Base-by-base conservation (phyloP, 2,329 filamentous ascomycete genomes). In the Neophaeococcomyces aloes region DNA sequence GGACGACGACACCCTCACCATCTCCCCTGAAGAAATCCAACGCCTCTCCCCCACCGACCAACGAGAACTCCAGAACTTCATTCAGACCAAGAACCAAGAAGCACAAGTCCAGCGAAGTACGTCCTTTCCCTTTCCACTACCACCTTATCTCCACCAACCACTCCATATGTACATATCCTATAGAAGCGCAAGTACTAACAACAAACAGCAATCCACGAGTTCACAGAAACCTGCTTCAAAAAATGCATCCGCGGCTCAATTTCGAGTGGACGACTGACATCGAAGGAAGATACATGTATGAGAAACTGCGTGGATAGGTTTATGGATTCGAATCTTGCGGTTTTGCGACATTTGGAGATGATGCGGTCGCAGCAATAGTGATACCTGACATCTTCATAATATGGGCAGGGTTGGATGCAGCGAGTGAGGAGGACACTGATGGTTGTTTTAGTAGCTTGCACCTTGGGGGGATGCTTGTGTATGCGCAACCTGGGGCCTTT, bases 261-360 rank as follows among this genome's bases (percentile, higher is more conserved):
- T 61, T 79, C 80, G 54, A 75, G 72, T 48, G 76, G 78, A 21
- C 76, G 78, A 57, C 70, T 98, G 53, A 86, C 93, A 54, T 76
- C 74, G 57, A 70, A 66, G 49, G 91, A 98, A 69, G 81, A 91
- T 68, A 67, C 71, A 7, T 98, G 91, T 64, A 75, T 94, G 62
- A 72, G 80, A 62, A 95, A 94, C 70, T 98, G 91, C 60, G 87
- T 96, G 45, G 85, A 94, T 58, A 75, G 91, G 45, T 96, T 93
- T 67, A 74, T 96, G 68, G 91, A 98, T 65, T 76, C 87, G 50
- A 91, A 89, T 66, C 67, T 84, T 53, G 70, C 86, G 42, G 83
- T 94, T n/a, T 70, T 95, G 64, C 82, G 80, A 71, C 83, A 95
- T 61, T 68, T 96, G 58, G 80, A 91, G 62, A 75, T 64, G 49